Evolutionary conservation across 306 rosid genomes (phyloP).

Genomic region (Glycyrrhiza uralensis): DNA sequence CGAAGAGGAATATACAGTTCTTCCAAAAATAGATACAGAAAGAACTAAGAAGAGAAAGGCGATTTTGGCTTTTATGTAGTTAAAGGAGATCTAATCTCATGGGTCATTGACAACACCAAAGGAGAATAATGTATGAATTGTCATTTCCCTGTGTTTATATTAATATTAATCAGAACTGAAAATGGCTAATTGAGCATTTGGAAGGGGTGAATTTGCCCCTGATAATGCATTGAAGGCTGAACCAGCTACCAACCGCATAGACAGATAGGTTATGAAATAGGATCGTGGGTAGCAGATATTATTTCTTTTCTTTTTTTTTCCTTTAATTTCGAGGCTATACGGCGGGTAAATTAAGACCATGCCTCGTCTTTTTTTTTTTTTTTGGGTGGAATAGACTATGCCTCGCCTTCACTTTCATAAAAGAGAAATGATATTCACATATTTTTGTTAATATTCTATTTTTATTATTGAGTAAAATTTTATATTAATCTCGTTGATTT

Average conservation of each 20-base stretch:
- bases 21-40: too few species aligned
- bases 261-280: constrained; percentile 28
- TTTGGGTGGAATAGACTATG: too few species aligned
- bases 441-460: too few species aligned
- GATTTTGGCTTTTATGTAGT: not conserved
- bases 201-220: not conserved
- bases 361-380: too few species aligned
- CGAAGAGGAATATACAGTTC: constrained; percentile 1
- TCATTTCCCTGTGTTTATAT: not conserved
- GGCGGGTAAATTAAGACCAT: not conserved
- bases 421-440: not conserved
- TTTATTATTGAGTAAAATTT: too few species aligned
- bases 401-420: not conserved
- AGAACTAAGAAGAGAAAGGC: constrained; percentile 8
- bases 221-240: constrained; percentile 33
- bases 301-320: not conserved
- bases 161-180: not conserved
- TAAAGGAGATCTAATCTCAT: not conserved
- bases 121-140: not conserved
- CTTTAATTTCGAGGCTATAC: not conserved
- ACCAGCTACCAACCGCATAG: constrained; percentile 49
- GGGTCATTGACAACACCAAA: not conserved
- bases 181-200: not conserved
- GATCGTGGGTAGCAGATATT: constrained; percentile 3
- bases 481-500: not conserved